Conservation (phyloP, 2,329 filamentous ascomycete genomes). For the Colletotrichum costaricense region DNA sequence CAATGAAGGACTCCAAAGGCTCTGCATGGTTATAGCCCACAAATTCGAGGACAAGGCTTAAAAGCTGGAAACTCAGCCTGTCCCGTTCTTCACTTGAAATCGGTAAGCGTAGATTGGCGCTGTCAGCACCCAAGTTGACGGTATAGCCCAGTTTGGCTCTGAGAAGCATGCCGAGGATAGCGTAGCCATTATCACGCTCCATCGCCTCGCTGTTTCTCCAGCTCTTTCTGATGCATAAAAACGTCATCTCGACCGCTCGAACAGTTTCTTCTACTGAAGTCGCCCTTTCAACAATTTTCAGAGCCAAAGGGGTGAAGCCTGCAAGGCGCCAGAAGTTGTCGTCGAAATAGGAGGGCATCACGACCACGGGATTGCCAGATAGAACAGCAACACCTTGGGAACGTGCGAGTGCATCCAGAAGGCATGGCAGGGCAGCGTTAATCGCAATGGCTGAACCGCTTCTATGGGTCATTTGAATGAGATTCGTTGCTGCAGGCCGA, state of each 20-base stretch:
- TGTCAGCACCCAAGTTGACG: conserved; percentile 44
- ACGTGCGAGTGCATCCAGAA: conserved; percentile 89
- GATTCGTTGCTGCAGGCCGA: conserved; percentile 73
- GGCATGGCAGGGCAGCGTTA: conserved; percentile 86
- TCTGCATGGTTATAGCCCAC: conserved; percentile 87
- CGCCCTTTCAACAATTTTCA: conserved; percentile 87
- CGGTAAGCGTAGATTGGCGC: conserved; percentile 48
- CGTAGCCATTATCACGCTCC: conserved; percentile 95
- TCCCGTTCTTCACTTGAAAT: conserved; percentile 66
- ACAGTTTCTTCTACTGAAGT: conserved; percentile 76
- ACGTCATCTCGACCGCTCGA: conserved; percentile 83
- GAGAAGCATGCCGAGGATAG: conserved; percentile 84
- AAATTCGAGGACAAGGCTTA: conserved; percentile 84
- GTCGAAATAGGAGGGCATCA: conserved; percentile 85
- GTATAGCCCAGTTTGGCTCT: conserved; percentile 81
- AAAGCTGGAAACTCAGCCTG: conserved; percentile 69
- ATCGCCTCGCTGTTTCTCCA: conserved; percentile 99
- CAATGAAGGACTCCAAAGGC: conserved; percentile 89
- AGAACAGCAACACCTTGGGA: conserved; percentile 84
- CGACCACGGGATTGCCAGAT: conserved; percentile 84
- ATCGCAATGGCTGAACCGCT: conserved; percentile 84
- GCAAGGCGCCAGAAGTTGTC: conserved; percentile 93
- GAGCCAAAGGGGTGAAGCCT: conserved; percentile 86
- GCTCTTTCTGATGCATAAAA: conserved; percentile 86
- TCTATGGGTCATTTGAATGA: conserved; percentile 77